Conservation (phyloP, 805 yeast genomes). For the Wickerhamiella musiphila region DNA sequence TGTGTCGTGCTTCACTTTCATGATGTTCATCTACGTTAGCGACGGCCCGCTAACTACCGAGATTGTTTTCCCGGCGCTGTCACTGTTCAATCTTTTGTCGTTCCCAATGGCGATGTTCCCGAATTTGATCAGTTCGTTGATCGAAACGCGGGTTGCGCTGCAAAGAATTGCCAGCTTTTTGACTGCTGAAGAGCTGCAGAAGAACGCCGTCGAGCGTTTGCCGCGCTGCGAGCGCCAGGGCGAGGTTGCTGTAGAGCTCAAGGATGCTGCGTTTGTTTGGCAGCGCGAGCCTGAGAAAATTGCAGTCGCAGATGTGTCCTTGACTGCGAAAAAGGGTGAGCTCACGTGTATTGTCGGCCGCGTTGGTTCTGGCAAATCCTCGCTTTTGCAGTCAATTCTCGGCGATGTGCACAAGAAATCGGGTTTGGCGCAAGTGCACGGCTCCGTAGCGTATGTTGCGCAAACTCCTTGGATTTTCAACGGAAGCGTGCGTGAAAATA, state of each 20-base stretch:
- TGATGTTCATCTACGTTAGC: conserved; percentile 46
- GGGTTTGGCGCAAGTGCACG: conserved; percentile 58
- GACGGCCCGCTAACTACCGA: conserved; percentile 67
- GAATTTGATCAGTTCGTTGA: conserved; percentile 64
- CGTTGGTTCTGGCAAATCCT: conserved; percentile 83
- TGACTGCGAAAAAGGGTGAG: conserved; percentile 59
- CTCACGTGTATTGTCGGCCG: conserved; percentile 75
- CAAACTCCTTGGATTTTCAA: conserved; percentile 95
- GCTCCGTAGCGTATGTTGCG: conserved; percentile 74
- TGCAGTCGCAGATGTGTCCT: conserved; percentile 52
- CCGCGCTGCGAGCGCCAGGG: conserved; percentile 52
- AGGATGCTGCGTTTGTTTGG: conserved; percentile 25
- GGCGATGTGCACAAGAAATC: conserved; percentile 67
- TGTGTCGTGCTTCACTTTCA: conserved; percentile 83
- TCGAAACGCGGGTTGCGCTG: conserved; percentile 57
- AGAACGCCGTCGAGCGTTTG: conserved; percentile 44
- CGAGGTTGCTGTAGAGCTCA: conserved; percentile 33
- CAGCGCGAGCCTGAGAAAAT: conserved; percentile 50
- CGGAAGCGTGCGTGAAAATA: conserved; percentile 70
- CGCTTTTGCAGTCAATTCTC: conserved; percentile 58
- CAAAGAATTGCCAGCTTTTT: conserved; percentile 55
- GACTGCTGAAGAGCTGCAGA: conserved; percentile 56
- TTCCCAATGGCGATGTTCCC: conserved; percentile 93
- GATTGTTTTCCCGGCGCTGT: conserved; percentile 52
- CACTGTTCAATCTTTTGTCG: conserved; percentile 53